phyloP scores from a whole-genome alignment of 73 alveolate species.

The Paramecium caudatum region DNA sequence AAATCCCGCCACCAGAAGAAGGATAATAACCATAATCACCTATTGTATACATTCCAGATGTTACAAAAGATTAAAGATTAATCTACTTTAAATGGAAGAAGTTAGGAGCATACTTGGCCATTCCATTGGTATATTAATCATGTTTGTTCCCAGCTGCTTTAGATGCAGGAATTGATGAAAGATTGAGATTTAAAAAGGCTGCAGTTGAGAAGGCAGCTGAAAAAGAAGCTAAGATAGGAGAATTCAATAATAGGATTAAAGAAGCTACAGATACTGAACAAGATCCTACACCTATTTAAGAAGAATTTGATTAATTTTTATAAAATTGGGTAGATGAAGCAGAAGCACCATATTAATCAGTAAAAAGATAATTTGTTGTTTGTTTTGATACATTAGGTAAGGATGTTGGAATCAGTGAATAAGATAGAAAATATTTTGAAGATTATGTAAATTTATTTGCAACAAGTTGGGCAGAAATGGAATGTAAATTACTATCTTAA shows the following conservation, averaged over 20 bases:
- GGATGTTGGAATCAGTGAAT: constrained; percentile 85
- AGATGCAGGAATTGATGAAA: constrained; percentile 89
- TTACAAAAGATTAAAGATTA: constrained; percentile 90
- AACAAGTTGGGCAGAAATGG: constrained; percentile 87
- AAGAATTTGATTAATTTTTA: constrained; percentile 80
- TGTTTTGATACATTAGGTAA: constrained; percentile 96
- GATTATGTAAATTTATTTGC: constrained; percentile 86
- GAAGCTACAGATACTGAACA: constrained; percentile 92
- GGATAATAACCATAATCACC: constrained; percentile 78
- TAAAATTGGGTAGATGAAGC: constrained; percentile 84
- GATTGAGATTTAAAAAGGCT: constrained; percentile 81
- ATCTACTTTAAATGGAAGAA: constrained; percentile 91
- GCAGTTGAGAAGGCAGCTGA: constrained; percentile 89
- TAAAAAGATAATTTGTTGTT: constrained; percentile 85
- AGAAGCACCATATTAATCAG: constrained; percentile 83
- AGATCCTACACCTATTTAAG: constrained; percentile 81
- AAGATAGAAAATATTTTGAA: constrained; percentile 85
- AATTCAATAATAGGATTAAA: constrained; percentile 80
- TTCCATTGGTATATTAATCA: constrained; percentile 87
- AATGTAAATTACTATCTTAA: constrained; percentile 81
- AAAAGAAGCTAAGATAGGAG: constrained; percentile 78
- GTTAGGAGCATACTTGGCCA: constrained; percentile 92
- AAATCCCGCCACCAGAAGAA: constrained; percentile 68
- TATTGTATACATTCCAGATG: constrained; percentile 86
- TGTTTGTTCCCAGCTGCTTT: constrained; percentile 87